Percentiles rank a stretch among this genome's conserved stretches.
Conservation (phyloP, 1,284 basidiomycete species). For the Trichosporon sp. region DNA sequence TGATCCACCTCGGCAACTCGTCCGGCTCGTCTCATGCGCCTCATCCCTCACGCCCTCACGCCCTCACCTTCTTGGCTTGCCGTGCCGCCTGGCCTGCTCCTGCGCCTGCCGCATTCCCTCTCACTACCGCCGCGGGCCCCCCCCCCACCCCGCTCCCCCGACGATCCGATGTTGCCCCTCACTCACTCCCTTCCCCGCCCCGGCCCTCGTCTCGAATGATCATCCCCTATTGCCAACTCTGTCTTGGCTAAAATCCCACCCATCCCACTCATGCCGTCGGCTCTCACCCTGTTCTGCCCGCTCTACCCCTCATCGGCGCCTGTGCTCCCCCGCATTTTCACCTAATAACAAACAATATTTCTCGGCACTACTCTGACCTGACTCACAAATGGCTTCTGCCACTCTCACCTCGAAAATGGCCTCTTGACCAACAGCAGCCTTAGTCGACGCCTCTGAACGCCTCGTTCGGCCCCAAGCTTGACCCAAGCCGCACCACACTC, state of each 20-base stretch:
- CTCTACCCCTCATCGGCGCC: background rate
- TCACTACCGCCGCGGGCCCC: background rate
- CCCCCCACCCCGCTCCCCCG: background rate
- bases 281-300: background rate
- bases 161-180: background rate
- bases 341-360: background rate
- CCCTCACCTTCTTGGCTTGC: too few species aligned
- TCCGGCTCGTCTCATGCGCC: slow-evolving; percentile 8
- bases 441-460: background rate
- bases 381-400: background rate
- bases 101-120: background rate
- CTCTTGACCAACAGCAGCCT: background rate
- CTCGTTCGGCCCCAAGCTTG: background rate
- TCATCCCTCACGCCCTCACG: slow-evolving; percentile 5
- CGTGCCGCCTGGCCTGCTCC: too few species aligned
- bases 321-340: background rate
- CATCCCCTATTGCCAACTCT: background rate
- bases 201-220: background rate
- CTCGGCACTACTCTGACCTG: background rate
- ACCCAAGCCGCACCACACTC: background rate
- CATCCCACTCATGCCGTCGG: background rate
- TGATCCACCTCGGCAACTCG: background rate
- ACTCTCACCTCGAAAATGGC: background rate
- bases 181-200: background rate
- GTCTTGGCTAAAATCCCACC: too few species aligned